These are phyloP conservation scores for Metarhizium robertsii DNA, from an alignment of 2,329 filamentous ascomycete genomes.

Conservation along the genomic window DNA sequence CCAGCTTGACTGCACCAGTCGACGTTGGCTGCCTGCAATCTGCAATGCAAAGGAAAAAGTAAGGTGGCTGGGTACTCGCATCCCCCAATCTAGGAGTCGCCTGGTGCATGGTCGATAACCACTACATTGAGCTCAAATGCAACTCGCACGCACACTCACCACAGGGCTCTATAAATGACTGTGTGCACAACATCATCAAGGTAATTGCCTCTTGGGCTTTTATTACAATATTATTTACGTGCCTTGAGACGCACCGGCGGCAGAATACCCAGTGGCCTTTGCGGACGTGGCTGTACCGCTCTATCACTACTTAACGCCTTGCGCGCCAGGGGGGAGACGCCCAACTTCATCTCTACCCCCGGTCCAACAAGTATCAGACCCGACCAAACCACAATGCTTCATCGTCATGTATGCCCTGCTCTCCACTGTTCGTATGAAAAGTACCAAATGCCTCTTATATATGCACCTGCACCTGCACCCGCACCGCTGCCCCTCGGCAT, in stretches of 20 bases:
- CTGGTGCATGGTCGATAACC: slow-evolving; percentile 2
- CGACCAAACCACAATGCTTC: background rate
- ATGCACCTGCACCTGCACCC: no score
- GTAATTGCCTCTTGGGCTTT: background rate
- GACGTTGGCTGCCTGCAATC: background rate
- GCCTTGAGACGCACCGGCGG: slow-evolving; percentile 3
- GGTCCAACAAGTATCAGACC: background rate
- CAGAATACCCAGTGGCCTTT: background rate
- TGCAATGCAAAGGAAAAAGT: background rate
- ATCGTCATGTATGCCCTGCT: background rate
- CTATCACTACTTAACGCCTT: slow-evolving; percentile 19
- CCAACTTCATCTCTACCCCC: background rate
- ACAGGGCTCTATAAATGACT: background rate
- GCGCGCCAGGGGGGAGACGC: slow-evolving; percentile 3
- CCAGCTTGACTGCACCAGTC: background rate
- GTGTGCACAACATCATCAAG: background rate
- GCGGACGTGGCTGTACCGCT: slow-evolving; percentile 14
- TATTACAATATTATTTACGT: slow-evolving; percentile 3
- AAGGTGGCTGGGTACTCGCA: slow-evolving; percentile 5
- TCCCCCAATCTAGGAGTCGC: background rate
- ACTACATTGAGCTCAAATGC: background rate
- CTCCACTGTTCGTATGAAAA: background rate
- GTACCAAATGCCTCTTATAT: background rate
- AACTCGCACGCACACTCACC: background rate
- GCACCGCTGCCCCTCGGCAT: background rate